phyloP scores from a whole-genome alignment of 1,139 yeast species.

The Nakaseomyces sp. region DNA sequence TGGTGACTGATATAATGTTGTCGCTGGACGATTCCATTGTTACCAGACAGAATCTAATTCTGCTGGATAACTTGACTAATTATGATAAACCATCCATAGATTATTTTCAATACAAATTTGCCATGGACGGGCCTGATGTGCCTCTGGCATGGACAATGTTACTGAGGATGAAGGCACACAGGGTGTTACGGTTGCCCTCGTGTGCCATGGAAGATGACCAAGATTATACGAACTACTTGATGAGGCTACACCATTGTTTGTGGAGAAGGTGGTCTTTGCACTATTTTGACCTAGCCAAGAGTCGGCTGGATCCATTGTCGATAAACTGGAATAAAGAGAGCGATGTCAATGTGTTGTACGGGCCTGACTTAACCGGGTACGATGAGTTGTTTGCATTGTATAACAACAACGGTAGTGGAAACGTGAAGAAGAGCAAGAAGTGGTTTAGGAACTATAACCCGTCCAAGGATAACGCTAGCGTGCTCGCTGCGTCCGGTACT shows the following conservation, averaged over 20 bases:
- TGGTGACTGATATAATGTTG: background rate
- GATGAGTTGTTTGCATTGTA: constrained; percentile 3
- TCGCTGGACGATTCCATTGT: constrained; percentile 17
- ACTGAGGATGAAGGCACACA: constrained; percentile 18
- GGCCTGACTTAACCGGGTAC: constrained; percentile 17
- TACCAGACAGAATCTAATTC: constrained; percentile 17
- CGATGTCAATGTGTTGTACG: constrained; percentile 21
- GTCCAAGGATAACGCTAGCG: background rate
- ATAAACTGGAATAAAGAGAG: constrained; percentile 24
- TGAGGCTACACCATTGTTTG: constrained; percentile 20
- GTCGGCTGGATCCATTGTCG: constrained; percentile 16
- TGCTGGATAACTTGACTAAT: constrained; percentile 22
- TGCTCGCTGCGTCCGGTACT: background rate
- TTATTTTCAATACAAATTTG: constrained; percentile 17
- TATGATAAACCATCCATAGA: constrained; percentile 19
- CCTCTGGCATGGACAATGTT: constrained; percentile 19
- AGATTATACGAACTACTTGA: constrained; percentile 19
- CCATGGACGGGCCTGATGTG: constrained; percentile 12
- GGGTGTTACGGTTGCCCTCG: constrained; percentile 19
- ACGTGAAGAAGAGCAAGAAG: background rate
- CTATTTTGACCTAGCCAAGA: constrained; percentile 10
- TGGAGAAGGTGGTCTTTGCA: constrained; percentile 26
- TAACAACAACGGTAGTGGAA: background rate
- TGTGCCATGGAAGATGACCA: constrained; percentile 19
- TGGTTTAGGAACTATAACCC: constrained; percentile 3